Evolutionary conservation across 2,329 filamentous ascomycete species (phyloP), one percentile per base, ranked within the genome.

Genomic region (Thielaviopsis punctulata): DNA sequence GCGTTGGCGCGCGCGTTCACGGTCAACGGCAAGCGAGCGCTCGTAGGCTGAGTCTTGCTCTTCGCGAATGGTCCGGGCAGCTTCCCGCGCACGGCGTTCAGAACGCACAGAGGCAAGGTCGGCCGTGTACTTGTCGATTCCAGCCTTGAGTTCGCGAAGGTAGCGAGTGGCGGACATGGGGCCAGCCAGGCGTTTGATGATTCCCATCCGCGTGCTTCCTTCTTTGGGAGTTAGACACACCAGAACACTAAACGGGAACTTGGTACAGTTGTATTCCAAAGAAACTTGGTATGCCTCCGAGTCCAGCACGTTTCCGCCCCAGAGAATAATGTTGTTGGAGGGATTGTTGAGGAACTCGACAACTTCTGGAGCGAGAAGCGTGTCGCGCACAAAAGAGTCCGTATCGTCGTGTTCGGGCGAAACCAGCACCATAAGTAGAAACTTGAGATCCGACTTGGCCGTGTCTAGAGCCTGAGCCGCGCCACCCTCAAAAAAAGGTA

Each of bases 371-470:
- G 82, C 75, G 7, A 95, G 75, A 0, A 98, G 73, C 0, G 88
- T 95, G 23, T 94, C 82, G 41, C 78, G 78, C 55, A 89, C 78
- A 68, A 94, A 98, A 0, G 76, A 72, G 21, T 79, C 75, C 1
- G 86, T 96, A 60, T 96, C 88, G 62, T 98, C 92, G 65, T 98
- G 90, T 65, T 96, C 92, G 0, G 89, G 87, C 0, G 89, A 93
- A 51, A 95, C 69, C 15, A 98, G 75, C 4, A 96, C 70, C 15
- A 95, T 82, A n/a, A 96, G 68, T 13, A 98, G 71, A 62, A 93
- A 95, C 63, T 93, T 93, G 52, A 95, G 74, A 33, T 96, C 87
- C 59, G 80, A 82, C 69, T 96, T 95, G 5, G 90, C 88, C 36
- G 82, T 68, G 62, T 98, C 92, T 56, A 95, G 79, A 0, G 89